Percentiles rank a stretch among this genome's conserved stretches.
These are phyloP conservation scores for Populus hybrid DNA, from an alignment of 441 rosid genomes.

Conservation along the genomic window DNA sequence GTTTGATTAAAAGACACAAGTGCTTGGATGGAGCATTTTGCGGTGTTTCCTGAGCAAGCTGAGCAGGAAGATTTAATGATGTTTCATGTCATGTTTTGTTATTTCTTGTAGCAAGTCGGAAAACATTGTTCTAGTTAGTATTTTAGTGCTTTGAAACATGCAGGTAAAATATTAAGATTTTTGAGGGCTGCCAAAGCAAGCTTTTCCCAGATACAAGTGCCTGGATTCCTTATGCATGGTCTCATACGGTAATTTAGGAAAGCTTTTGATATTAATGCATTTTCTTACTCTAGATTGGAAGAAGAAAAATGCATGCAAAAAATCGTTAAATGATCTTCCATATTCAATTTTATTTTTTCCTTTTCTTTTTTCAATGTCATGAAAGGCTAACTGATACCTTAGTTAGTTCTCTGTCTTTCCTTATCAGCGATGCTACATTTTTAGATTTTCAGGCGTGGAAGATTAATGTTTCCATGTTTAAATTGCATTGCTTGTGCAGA, in stretches of 20 bases:
- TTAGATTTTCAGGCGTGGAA: background rate
- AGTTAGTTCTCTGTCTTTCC: too few species aligned
- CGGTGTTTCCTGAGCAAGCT: background rate
- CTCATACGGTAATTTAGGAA: background rate
- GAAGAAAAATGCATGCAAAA: background rate
- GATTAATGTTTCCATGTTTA: background rate
- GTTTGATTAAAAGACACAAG: background rate
- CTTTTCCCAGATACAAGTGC: background rate
- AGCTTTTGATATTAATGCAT: background rate
- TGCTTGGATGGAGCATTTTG: background rate
- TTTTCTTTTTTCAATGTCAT: background rate
- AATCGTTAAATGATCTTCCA: background rate
- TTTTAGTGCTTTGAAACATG: background rate
- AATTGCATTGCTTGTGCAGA: background rate
- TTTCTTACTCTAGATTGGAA: background rate
- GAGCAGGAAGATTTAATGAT: background rate
- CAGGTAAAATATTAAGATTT: background rate
- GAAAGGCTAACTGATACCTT: background rate
- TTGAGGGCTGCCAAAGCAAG: background rate
- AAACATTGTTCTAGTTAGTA: background rate
- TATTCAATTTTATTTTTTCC: background rate
- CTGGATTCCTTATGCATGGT: background rate
- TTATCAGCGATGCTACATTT: background rate
- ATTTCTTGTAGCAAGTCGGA: background rate
- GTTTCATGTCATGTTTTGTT: slow-evolving; percentile 8